phyloP scores from a whole-genome alignment of 78 protist species.

The Diacronema lutheri region DNA sequence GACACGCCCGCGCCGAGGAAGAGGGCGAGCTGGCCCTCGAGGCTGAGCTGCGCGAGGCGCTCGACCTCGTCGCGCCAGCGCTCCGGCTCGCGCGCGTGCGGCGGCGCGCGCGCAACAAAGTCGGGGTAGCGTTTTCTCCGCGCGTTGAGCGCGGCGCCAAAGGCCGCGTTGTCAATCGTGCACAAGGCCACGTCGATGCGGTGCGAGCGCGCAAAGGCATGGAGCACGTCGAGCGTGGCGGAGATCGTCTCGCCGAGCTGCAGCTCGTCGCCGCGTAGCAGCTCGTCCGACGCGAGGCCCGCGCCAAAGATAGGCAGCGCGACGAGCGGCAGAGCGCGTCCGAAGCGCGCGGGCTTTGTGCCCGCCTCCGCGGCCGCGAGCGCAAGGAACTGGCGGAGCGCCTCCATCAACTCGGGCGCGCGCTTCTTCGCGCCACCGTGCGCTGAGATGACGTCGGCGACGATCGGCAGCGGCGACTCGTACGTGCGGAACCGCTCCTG shows the following conservation, averaged over 20 bases:
- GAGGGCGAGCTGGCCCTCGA: slow-evolving; percentile 30
- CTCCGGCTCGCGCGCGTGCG: neutral
- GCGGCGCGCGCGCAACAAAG: neutral
- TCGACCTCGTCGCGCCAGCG: neutral
- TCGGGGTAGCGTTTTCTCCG: neutral
- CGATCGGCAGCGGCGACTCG: slow-evolving; percentile 63
- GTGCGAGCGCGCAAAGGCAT: neutral
- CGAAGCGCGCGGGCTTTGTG: neutral
- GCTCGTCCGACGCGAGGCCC: slow-evolving; percentile 41
- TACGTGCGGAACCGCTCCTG: neutral
- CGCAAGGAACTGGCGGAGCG: slow-evolving; percentile 39
- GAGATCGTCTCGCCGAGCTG: neutral
- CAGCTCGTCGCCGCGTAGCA: neutral
- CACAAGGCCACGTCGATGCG: neutral
- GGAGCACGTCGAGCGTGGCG: slow-evolving; percentile 11
- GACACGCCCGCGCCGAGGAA: slow-evolving; percentile 62
- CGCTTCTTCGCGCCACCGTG: too few relatives aligned
- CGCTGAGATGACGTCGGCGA: slow-evolving; percentile 18
- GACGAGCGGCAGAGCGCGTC: neutral
- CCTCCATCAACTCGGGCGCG: slow-evolving; percentile 12
- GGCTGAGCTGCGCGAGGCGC: slow-evolving; percentile 20
- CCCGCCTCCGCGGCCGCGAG: slow-evolving; percentile 34
- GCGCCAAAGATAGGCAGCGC: slow-evolving; percentile 32
- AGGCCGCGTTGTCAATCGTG: neutral
- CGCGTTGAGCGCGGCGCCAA: slow-evolving; percentile 2